Percentiles rank a stretch among this genome's conserved stretches.
Evolutionary conservation across 2,329 filamentous ascomycete genomes (phyloP).

Genomic region (Geosmithia morbida): DNA sequence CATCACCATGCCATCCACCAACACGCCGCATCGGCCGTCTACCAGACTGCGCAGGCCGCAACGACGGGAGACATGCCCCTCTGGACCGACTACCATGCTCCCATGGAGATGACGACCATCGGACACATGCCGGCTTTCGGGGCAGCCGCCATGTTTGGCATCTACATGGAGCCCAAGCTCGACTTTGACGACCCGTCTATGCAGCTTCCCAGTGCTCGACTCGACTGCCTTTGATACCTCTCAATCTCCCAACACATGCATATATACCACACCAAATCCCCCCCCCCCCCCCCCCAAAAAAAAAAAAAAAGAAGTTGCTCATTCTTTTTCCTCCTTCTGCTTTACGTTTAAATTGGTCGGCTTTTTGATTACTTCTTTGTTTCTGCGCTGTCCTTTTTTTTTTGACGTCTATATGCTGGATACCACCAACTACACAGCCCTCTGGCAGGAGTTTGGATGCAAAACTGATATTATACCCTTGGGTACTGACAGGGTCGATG

Average conservation of each 20-base stretch:
- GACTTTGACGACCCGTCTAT: conserved; percentile 43
- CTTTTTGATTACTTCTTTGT: background rate
- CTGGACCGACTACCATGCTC: conserved; percentile 32
- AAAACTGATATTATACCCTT: background rate
- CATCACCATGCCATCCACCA: background rate
- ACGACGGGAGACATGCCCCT: background rate
- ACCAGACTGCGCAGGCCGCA: background rate
- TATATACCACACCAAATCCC: no score
- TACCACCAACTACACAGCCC: background rate
- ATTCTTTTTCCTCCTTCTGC: no score
- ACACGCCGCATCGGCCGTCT: background rate
- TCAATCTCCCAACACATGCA: no score
- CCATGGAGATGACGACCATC: conserved; percentile 41
- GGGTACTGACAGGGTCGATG: background rate
- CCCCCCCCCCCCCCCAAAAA: no score
- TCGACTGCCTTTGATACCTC: conserved; percentile 37
- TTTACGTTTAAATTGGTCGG: no score
- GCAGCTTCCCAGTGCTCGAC: conserved; percentile 43
- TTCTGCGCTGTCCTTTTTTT: background rate
- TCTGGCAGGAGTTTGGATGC: no score
- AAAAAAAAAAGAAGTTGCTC: no score
- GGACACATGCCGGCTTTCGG: conserved; percentile 15
- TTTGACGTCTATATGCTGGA: background rate
- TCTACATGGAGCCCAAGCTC: conserved; percentile 36
- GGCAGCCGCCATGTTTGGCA: conserved; percentile 28